These are phyloP conservation scores for Verticillium klebahnii DNA, from an alignment of 2,329 filamentous ascomycete genomes.

Conservation along the genomic window DNA sequence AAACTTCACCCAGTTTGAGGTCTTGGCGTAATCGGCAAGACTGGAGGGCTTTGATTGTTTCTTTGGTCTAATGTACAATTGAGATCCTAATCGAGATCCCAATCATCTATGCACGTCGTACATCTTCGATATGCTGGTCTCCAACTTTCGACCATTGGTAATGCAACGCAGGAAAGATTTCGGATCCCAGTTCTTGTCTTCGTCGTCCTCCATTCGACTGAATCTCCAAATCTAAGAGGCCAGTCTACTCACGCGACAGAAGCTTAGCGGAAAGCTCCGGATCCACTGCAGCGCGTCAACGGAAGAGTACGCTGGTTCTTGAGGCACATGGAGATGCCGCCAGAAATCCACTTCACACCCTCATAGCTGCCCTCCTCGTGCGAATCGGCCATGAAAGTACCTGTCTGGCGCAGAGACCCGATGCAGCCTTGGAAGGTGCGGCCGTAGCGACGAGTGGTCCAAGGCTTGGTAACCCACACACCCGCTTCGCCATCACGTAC, in stretches of 20 bases:
- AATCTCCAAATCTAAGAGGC: too few relatives aligned
- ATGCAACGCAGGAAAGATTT: too few relatives aligned
- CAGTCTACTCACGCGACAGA: not conserved
- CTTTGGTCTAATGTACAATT: too few relatives aligned
- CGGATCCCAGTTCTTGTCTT: too few relatives aligned
- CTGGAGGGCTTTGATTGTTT: too few relatives aligned
- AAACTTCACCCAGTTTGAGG: not conserved
- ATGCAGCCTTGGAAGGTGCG: conserved; percentile 9
- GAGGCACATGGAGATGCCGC: conserved; percentile 6
- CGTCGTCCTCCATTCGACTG: too few relatives aligned
- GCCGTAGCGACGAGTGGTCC: conserved; percentile 10
- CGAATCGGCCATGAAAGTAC: conserved; percentile 8
- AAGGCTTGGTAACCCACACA: conserved; percentile 7
- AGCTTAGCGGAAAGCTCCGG: not conserved
- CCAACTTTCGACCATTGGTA: too few relatives aligned
- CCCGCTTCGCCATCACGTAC: conserved; percentile 7
- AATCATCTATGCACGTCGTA: too few relatives aligned
- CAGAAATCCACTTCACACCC: conserved; percentile 6
- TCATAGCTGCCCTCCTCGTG: conserved; percentile 10
- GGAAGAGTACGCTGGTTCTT: not conserved
- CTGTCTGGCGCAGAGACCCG: conserved; percentile 5
- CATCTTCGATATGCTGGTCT: too few relatives aligned
- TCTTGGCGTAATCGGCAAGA: not conserved
- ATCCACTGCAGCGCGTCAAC: not conserved
- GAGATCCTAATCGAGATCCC: too few relatives aligned